Evolutionary conservation across 257 asterid species (phyloP), one percentile per base, ranked within the genome.

Genomic region (Rauvolfia tetraphylla): DNA sequence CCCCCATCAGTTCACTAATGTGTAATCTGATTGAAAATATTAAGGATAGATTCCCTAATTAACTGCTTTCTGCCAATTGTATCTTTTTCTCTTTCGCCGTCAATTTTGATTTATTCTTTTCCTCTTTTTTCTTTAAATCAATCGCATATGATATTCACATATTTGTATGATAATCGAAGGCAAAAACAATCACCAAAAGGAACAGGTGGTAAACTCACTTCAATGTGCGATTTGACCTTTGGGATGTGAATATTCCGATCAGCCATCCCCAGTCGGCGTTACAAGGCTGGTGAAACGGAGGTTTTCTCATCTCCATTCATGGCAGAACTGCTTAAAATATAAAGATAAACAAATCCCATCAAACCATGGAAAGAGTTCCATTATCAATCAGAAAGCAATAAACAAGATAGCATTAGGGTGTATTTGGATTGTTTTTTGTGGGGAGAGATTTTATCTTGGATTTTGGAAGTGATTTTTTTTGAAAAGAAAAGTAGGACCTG

Each of bases 271-370:
- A 78, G 74, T 14, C 65, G 74, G 25, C 39, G 81, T 27, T 73
- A 66, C 62, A 71, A 73, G 57, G 67, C 58, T 33, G 73, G 62
- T 34, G 71, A 51, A 78, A 59, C 86, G 74, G 81, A 72, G 71
- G 73, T 59, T 31, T 27, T 57, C 53, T 75, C 87, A 87, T 85
- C 82, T 73, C 83, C 84, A 61, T 71, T 79, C 85, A 75, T 75
- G 77, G 79, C 83, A 80, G 82, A 81, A 53, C 79, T 71, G 76
- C 81, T 63, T 73, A 79, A 63, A 73, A 68, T 75, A 61, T 20
- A 76, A 69, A 69, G 14, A 49, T 2, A 42, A n/a, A 68, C 23
- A 68, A 61, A 77, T 46, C 69, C 53, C 41, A 51, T 8, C 63
- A 79, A 56, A 46, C 66, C 53, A 80, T 31, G 36, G 38, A 65